Percentiles rank a stretch among this genome's conserved stretches.
Conservation (phyloP, 2,329 filamentous ascomycete species). For the Pseudogymnoascus sp. region DNA sequence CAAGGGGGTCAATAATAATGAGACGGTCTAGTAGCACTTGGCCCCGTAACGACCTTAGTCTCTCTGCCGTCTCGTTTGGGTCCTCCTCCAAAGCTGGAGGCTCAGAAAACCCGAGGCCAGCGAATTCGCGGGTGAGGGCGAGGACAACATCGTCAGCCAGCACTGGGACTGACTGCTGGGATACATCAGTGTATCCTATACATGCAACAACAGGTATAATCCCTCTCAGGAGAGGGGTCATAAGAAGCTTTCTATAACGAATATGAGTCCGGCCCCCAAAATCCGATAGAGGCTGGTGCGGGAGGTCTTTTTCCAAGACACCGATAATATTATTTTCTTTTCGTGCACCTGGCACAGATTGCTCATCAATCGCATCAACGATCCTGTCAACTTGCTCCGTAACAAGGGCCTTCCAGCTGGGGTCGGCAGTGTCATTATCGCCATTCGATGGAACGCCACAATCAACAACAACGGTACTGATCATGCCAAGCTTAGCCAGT, state of each 20-base stretch:
- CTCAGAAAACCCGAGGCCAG: conserved; percentile 49
- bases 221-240: conserved; percentile 58
- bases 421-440: conserved; percentile 17
- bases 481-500: conserved; percentile 71
- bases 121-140: conserved; percentile 68
- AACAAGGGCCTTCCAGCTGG: conserved; percentile 37
- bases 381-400: conserved; percentile 63
- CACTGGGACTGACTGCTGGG: conserved; percentile 39
- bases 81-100: conserved; percentile 32
- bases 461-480: conserved; percentile 77
- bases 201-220: conserved; percentile 62
- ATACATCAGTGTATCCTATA: conserved; percentile 49
- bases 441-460: conserved; percentile 39
- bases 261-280: conserved; percentile 27
- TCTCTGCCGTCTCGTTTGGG: conserved; percentile 31
- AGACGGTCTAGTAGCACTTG: conserved; percentile 68
- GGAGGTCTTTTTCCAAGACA: conserved; percentile 18
- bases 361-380: conserved; percentile 63
- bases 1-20: conserved; percentile 79
- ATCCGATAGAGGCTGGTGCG: not conserved
- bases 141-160: conserved; percentile 59
- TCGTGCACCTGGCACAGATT: conserved; percentile 59
- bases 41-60: conserved; percentile 35
- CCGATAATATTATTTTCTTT: conserved; percentile 48
- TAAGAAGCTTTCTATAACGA: conserved; percentile 45